Evolutionary conservation across 2,329 filamentous ascomycete genomes (phyloP).

Genomic region (Microascus cirrosus): DNA sequence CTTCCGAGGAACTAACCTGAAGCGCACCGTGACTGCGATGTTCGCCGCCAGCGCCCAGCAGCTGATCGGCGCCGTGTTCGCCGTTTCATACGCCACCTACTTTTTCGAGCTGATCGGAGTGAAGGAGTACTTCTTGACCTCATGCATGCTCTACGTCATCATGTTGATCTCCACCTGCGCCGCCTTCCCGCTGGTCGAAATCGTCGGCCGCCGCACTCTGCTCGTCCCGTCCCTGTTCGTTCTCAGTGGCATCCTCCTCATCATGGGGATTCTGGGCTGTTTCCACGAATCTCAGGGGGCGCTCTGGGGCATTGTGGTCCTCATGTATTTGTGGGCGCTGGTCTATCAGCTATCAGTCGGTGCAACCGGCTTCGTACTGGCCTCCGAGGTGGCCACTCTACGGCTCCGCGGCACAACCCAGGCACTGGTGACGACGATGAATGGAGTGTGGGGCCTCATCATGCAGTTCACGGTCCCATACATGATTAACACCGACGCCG

Average conservation of each 20-base stretch:
- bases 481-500: constrained; percentile 27
- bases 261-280: constrained; percentile 10
- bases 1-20: constrained; percentile 30
- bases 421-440: constrained; percentile 23
- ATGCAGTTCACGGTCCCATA: constrained; percentile 30
- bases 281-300: constrained; percentile 18
- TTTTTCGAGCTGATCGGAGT: constrained; percentile 24
- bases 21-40: constrained; percentile 26
- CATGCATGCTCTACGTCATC: constrained; percentile 28
- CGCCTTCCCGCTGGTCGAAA: constrained; percentile 28
- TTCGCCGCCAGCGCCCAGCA: constrained; percentile 29
- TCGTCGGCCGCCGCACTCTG: constrained; percentile 24
- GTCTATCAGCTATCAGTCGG: constrained; percentile 29
- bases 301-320: constrained; percentile 18
- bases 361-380: constrained; percentile 29
- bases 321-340: constrained; percentile 14
- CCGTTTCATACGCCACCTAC: constrained; percentile 29
- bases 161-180: constrained; percentile 24
- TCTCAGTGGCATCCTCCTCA: constrained; percentile 17
- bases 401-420: constrained; percentile 24
- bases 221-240: constrained; percentile 26
- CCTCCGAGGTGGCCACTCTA: constrained; percentile 25
- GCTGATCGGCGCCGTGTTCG: constrained; percentile 29
- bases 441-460: constrained; percentile 22
- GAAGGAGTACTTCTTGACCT: constrained; percentile 23